Evolutionary conservation across 768 basidiomycete species (phyloP).

Genomic region (Mycena floridula): DNA sequence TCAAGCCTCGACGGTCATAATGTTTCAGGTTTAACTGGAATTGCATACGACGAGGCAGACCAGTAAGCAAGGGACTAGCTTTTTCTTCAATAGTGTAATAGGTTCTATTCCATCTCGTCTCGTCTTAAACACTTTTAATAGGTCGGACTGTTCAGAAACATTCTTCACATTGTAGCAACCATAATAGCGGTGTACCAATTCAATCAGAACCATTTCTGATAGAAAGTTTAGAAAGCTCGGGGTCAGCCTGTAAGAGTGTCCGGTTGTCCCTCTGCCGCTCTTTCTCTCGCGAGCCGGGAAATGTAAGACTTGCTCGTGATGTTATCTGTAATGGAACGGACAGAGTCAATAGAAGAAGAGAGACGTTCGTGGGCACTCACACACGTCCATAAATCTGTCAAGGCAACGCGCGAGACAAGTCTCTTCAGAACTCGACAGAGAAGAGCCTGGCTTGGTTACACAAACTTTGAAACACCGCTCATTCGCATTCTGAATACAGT

Average conservation of each 20-base stretch:
- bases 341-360: background rate
- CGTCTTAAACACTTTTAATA: background rate
- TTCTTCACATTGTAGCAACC: background rate
- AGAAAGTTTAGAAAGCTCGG: too few relatives aligned
- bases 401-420: constrained; percentile 71
- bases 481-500: constrained; percentile 74
- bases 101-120: too few relatives aligned
- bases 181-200: background rate
- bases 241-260: too few relatives aligned
- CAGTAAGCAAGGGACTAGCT: too few relatives aligned
- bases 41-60: too few relatives aligned
- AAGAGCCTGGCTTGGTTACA: constrained; percentile 65
- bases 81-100: too few relatives aligned
- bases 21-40: too few relatives aligned
- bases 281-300: constrained; percentile 49
- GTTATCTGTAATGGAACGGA: constrained; percentile 1
- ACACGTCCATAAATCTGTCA: constrained; percentile 81
- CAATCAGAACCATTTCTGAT: background rate
- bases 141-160: background rate
- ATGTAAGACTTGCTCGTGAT: constrained; percentile 70
- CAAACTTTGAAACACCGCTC: constrained; percentile 78
- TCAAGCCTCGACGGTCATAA: too few relatives aligned
- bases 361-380: constrained; percentile 36
- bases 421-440: constrained; percentile 71
- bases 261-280: too few relatives aligned